A percentile compares a stretch with the other conserved stretches of the same genome.
Conservation (phyloP, 2,329 filamentous ascomycete species). For the Colletotrichum brevisporum region DNA sequence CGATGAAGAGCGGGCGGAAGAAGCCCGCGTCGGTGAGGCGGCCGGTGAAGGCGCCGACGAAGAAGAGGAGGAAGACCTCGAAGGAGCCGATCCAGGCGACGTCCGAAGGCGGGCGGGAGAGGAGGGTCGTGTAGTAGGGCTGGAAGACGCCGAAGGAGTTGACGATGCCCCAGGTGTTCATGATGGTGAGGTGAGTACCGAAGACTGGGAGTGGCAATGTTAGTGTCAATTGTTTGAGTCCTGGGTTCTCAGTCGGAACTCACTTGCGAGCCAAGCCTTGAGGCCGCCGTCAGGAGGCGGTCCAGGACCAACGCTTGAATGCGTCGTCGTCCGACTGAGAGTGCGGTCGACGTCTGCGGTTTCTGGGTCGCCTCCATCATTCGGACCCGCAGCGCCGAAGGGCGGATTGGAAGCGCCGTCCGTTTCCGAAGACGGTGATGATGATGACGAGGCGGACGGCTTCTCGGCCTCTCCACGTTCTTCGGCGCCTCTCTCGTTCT, state of each 20-base stretch:
- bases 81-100: constrained; percentile 70
- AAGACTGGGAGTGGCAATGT: constrained; percentile 46
- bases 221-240: not conserved
- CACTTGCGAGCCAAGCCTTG: constrained; percentile 62
- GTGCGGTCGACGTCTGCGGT: constrained; percentile 49
- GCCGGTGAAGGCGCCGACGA: constrained; percentile 67
- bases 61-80: constrained; percentile 69
- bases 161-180: constrained; percentile 69
- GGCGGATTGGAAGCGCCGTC: not conserved
- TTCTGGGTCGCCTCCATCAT: constrained; percentile 11
- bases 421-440: constrained; percentile 12
- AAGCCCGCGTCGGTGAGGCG: constrained; percentile 68
- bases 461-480: constrained; percentile 2
- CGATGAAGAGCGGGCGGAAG: constrained; percentile 59
- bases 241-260: constrained; percentile 38
- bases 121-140: constrained; percentile 61
- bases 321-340: constrained; percentile 57
- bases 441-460: not conserved
- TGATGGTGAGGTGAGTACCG: constrained; percentile 61
- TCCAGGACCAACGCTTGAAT: constrained; percentile 56
- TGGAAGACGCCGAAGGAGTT: constrained; percentile 72
- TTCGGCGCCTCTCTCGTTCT: not conserved
- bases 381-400: constrained; percentile 5
- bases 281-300: constrained; percentile 67
- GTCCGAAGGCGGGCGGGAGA: constrained; percentile 57